Base-by-base conservation (phyloP, 352 stramenopile genomes). In the Phytophthora megakarya region DNA sequence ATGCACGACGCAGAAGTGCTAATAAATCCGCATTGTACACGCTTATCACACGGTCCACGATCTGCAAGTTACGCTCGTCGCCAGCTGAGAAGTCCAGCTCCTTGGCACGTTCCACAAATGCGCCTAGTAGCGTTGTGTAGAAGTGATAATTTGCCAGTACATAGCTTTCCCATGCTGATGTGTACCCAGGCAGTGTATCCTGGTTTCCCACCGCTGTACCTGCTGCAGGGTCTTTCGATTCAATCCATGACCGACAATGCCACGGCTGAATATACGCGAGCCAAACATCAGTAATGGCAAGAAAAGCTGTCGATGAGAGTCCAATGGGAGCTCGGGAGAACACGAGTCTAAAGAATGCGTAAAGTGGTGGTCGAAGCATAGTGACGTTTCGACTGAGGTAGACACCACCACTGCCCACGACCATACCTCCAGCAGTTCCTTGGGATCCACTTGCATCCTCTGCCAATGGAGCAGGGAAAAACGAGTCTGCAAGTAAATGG, bases 71-170 rank as follows among this genome's bases (percentile, higher is more conserved):
- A 22, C 80, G 76, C 53, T 93, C 81, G 45, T 92, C 78, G 5
- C 67, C 70, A 25, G 76, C 70, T 3, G 80, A 88, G 39, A 93
- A 91, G 30, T 96, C 86, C n/a, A 96, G 57, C 46, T 96, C 88
- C 52, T 90, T 93, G 11, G 86, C 83, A 8, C 84, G 80, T 61
- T 92, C 80, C 40, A 94, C 76, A 72, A 96, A 95, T 8, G 70
- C 78, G 15, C 88, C 88, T 3, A 96, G 58, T 6, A 96, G 69
- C 19, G 79, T 86, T 49, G 88, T 93, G 66, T 96, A 96, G 51
- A 95, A 96, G 58, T 95, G 86, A 55, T 93, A 94, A 68, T 96
- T 96, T 49, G 88, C 88, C 37, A 96, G 61, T 18, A 96, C 84
- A 49, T 86, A 96, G 25, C 77, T 88, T 59, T 90, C 81, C 82